A percentile compares a stretch with the other conserved stretches of the same genome.
Evolutionary conservation across 768 basidiomycete genomes (phyloP).

Genomic region (Coprinopsis cinerea): DNA sequence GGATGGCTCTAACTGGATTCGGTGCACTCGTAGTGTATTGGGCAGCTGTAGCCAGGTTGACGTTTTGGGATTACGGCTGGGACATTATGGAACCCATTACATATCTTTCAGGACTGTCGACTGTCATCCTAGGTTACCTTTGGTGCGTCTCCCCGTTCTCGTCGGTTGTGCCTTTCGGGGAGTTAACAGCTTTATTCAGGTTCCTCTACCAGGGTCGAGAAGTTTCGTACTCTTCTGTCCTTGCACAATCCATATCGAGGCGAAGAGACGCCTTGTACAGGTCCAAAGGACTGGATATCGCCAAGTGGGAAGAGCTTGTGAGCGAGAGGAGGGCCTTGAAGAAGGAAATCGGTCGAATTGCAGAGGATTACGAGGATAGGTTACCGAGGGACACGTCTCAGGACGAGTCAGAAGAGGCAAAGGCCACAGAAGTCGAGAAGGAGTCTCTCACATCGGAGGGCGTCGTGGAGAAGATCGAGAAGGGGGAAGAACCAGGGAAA

Average conservation of each 20-base stretch:
- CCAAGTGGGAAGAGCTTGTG: slow-evolving; percentile 50
- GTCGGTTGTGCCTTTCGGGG: neutral
- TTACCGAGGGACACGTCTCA: slow-evolving; percentile 29
- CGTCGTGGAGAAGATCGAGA: neutral
- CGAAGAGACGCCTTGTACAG: slow-evolving; percentile 52
- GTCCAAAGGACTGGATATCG: slow-evolving; percentile 53
- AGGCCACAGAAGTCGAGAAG: neutral
- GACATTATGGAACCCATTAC: slow-evolving; percentile 70
- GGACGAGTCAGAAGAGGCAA: slow-evolving; percentile 17
- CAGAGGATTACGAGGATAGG: slow-evolving; percentile 53
- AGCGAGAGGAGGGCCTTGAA: slow-evolving; percentile 43
- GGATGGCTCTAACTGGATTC: slow-evolving; percentile 54
- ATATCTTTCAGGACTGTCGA: slow-evolving; percentile 57
- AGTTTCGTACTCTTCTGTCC: slow-evolving; percentile 59
- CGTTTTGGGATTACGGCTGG: slow-evolving; percentile 59
- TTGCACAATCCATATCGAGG: slow-evolving; percentile 52
- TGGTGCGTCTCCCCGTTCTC: slow-evolving; percentile 30
- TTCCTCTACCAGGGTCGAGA: slow-evolving; percentile 58
- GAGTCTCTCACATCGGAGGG: neutral
- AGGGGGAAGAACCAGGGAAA: neutral
- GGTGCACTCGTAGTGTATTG: slow-evolving; percentile 59
- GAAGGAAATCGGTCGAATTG: slow-evolving; percentile 50
- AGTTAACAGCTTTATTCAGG: slow-evolving; percentile 21
- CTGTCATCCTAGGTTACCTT: slow-evolving; percentile 55
- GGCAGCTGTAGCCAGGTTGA: slow-evolving; percentile 57